These are phyloP conservation scores for Cystobasidiaceae sp. DNA, from an alignment of 1,284 basidiomycete species.

Conservation along the genomic window DNA sequence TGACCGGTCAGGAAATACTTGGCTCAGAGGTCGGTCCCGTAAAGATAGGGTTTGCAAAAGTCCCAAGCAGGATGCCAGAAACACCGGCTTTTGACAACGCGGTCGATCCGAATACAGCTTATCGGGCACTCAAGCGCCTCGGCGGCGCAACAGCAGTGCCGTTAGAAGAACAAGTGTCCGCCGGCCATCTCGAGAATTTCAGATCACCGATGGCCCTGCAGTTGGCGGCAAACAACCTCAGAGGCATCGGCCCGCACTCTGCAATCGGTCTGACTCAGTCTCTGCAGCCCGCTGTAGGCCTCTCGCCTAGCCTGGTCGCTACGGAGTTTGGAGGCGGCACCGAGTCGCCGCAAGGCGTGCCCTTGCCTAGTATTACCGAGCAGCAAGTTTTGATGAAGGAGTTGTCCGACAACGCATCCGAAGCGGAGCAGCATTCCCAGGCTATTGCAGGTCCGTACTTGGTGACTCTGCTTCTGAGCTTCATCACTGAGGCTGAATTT, in stretches of 20 bases:
- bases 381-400: conserved; percentile 95
- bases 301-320: conserved; percentile 45
- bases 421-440: conserved; percentile 74
- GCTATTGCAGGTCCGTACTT: conserved; percentile 66
- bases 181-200: conserved; percentile 87
- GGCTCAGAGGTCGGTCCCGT: conserved; percentile 93
- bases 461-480: background rate
- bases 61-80: conserved; percentile 31
- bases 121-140: conserved; percentile 72
- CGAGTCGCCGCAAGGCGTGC: conserved; percentile 11
- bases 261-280: conserved; percentile 46
- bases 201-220: conserved; percentile 59
- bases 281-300: conserved; percentile 38
- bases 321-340: conserved; percentile 36
- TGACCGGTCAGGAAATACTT: conserved; percentile 90
- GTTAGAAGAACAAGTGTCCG: conserved; percentile 75
- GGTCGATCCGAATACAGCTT: conserved; percentile 32
- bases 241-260: conserved; percentile 44
- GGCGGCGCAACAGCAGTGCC: conserved; percentile 81
- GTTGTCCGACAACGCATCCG: conserved; percentile 67
- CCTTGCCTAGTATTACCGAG: conserved; percentile 51
- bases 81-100: conserved; percentile 44
- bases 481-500: background rate
- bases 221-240: conserved; percentile 57
- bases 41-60: conserved; percentile 83